Evolutionary conservation across 129 eudicot species (phyloP), one percentile per base, ranked within the genome.

Genomic region (Centaurea solstitialis): DNA sequence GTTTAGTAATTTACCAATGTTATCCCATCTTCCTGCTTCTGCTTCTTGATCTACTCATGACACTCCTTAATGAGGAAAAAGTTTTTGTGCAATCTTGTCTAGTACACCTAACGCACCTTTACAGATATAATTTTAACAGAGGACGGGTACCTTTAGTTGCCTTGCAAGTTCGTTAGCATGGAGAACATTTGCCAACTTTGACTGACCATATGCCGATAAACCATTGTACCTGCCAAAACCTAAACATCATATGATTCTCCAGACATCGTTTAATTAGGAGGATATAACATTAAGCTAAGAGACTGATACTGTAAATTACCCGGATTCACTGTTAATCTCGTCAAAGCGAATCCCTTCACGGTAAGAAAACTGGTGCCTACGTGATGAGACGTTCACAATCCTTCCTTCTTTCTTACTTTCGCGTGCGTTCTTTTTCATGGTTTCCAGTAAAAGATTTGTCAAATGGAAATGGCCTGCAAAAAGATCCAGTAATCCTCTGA

Each of bases 341-440:
- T 85, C 87, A 77, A 92, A 92, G 37, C 90, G 89, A 73, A 92
- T 88, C 38, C 93, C 94, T 85, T 92, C 90, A 9, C 61, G 82
- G 47, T 90, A 90, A 28, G 94, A 72, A 35, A 90, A 68, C 73
- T 77, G 84, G 84, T 90, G 97, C 53, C 91, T 76, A 47, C 87
- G 80, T 23, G 94, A 92, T 37, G 97, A 92, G 5, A 92, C 90
- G 80, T 92, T 90, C 76, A 90, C 85, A 53, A 92, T 87, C 83
- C 93, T 90, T 73, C 94, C 94, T 79, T 90, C 89, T 81, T 59
- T 85, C 5, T 77, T 70, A 73, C 87, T 86, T 75, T 78, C 72
- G 7, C 9, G 33, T 73, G 92, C 89, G 7, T 87, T 90, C 57
- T 76, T 86, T 86, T 88, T 92, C 93, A 90, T 90, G 35, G 87